These are phyloP conservation scores for Tolypocladium ophioglossoides DNA, from an alignment of 2,329 filamentous ascomycete species.

Conservation along the genomic window DNA sequence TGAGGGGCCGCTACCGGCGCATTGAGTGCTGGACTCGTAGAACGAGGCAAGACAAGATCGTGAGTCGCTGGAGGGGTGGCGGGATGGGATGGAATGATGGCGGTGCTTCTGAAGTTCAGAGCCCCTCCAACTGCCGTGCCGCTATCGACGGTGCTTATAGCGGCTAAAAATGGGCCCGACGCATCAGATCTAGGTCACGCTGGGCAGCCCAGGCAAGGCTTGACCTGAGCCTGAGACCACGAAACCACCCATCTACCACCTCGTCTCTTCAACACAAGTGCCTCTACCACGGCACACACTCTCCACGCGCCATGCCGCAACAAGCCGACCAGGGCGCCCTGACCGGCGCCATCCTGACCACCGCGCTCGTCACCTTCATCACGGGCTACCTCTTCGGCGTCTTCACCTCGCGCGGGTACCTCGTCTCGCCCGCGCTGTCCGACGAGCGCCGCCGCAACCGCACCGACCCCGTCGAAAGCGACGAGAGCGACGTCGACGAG, in stretches of 20 bases:
- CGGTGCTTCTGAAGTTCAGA: too few relatives aligned
- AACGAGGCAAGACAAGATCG: neutral
- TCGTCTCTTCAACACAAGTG: neutral
- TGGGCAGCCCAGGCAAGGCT: neutral
- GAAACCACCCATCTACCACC: neutral
- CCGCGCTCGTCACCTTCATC: conserved; percentile 62
- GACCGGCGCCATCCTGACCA: conserved; percentile 56
- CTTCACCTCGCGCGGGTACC: conserved; percentile 53
- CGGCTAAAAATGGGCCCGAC: neutral
- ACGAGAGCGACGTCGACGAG: conserved; percentile 58
- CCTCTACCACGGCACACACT: neutral
- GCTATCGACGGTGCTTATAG: neutral
- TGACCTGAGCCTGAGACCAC: neutral
- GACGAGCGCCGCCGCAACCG: conserved; percentile 46
- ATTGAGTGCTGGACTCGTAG: neutral
- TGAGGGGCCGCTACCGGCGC: neutral
- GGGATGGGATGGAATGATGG: neutral
- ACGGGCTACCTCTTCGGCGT: conserved; percentile 75
- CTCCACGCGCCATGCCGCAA: conserved; percentile 11
- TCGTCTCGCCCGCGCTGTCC: conserved; percentile 44
- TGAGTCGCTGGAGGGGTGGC: neutral
- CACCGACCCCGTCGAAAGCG: conserved; percentile 54
- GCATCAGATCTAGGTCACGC: neutral
- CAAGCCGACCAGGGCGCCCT: conserved; percentile 27
- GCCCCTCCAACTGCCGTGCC: neutral